phyloP scores from a whole-genome alignment of 345 rosid species.

The Acer campestre region DNA sequence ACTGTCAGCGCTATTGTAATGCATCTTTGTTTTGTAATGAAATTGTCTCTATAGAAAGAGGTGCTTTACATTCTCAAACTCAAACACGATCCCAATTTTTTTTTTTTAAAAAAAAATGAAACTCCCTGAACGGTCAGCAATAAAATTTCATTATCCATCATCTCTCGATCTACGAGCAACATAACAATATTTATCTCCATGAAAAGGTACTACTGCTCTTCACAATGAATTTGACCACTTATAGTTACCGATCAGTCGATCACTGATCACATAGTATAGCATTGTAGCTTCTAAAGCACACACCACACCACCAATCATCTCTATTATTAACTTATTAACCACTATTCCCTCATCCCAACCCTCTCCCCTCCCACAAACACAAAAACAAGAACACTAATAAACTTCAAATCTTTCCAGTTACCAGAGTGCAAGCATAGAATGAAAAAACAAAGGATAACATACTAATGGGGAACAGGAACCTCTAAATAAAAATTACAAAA shows the following conservation, averaged over 20 bases:
- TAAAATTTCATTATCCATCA: not conserved
- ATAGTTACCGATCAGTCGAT: too few species aligned
- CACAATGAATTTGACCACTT: too few species aligned
- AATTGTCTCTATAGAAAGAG: not conserved
- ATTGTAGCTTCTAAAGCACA: too few species aligned
- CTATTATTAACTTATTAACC: not conserved
- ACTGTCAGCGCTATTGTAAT: not conserved
- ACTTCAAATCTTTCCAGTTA: not conserved
- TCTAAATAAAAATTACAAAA: not conserved
- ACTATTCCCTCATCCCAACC: not conserved
- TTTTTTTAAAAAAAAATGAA: not conserved
- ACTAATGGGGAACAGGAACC: not conserved
- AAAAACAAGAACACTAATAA: not conserved
- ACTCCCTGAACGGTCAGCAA: not conserved
- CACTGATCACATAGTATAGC: too few species aligned
- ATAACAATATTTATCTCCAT: not conserved
- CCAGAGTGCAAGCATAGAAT: not conserved
- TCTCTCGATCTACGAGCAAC: not conserved
- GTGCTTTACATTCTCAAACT: not conserved
- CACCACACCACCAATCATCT: too few species aligned
- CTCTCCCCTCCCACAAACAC: not conserved
- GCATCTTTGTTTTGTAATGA: not conserved
- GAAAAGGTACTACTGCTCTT: not conserved
- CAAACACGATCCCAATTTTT: not conserved
- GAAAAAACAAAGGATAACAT: not conserved